Percentiles rank a stretch among this genome's conserved stretches.
These are phyloP conservation scores for Rhododendron griersonianum DNA, from an alignment of 148 eudicot genomes.

Conservation along the genomic window DNA sequence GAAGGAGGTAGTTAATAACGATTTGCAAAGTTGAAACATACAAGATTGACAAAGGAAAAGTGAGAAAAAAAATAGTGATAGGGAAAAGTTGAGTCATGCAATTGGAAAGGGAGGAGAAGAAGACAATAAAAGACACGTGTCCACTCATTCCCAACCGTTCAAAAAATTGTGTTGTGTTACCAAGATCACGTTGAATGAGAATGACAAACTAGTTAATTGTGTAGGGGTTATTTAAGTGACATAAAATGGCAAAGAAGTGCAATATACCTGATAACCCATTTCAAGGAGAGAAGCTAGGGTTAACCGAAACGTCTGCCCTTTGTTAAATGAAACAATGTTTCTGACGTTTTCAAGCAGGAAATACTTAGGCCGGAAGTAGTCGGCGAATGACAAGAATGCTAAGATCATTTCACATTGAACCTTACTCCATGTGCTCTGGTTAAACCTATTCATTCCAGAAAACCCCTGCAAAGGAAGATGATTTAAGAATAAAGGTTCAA, in stretches of 20 bases:
- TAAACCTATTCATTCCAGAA: conserved; percentile 77
- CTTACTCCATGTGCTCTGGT: conserved; percentile 72
- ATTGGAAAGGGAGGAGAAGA: background rate
- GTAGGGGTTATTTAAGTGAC: background rate
- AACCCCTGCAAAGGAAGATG: conserved; percentile 47
- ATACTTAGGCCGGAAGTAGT: conserved; percentile 63
- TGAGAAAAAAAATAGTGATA: background rate
- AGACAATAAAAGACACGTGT: background rate
- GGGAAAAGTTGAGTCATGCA: background rate
- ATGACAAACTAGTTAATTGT: background rate
- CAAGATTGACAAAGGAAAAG: background rate
- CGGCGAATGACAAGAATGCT: conserved; percentile 70
- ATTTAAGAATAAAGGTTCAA: background rate
- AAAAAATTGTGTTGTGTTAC: background rate
- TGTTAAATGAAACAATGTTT: conserved; percentile 66
- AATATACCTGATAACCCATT: conserved; percentile 67
- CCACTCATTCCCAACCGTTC: background rate
- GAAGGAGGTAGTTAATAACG: background rate
- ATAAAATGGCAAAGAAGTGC: background rate
- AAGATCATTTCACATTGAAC: conserved; percentile 78
- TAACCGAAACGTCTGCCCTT: conserved; percentile 73
- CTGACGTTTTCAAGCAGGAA: conserved; percentile 67
- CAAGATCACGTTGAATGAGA: background rate
- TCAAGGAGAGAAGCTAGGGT: conserved; percentile 65
- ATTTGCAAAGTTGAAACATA: background rate